phyloP scores from a whole-genome alignment of 352 stramenopile species.

The Phytophthora capsici region DNA sequence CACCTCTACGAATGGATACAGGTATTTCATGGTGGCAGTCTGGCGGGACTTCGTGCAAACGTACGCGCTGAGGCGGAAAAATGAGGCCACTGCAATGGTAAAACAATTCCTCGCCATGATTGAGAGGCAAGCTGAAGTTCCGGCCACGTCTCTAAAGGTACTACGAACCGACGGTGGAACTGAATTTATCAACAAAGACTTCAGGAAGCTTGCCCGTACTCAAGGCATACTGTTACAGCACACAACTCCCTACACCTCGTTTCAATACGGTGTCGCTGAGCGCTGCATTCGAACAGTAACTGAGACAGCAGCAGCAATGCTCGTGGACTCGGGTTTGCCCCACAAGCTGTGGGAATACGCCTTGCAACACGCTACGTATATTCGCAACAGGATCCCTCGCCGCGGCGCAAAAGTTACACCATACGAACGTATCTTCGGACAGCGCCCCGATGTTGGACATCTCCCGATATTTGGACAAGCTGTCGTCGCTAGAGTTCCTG shows the following conservation, averaged over 20 bases:
- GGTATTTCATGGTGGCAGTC: constrained; percentile 7
- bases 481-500: background rate
- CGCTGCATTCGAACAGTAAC: constrained; percentile 2
- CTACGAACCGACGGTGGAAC: constrained; percentile 9
- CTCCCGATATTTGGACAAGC: constrained; percentile 4
- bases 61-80: constrained; percentile 1
- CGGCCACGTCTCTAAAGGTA: background rate
- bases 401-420: background rate
- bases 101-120: constrained; percentile 1
- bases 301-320: constrained; percentile 3
- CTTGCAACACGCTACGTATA: background rate
- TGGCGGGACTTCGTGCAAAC: constrained; percentile 15
- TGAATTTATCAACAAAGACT: constrained; percentile 7
- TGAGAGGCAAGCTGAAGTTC: background rate
- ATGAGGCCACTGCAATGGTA: background rate
- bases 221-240: constrained; percentile 1
- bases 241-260: background rate
- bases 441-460: background rate
- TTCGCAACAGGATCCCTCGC: constrained; percentile 9
- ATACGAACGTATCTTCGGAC: constrained; percentile 5
- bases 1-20: background rate
- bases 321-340: constrained; percentile 1
- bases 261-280: constrained; percentile 10
- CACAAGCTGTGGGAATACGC: constrained; percentile 11
- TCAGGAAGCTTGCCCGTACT: background rate